Evolutionary conservation across 2,329 filamentous ascomycete species (phyloP).

Genomic region (Pseudocercospora fijiensis): DNA sequence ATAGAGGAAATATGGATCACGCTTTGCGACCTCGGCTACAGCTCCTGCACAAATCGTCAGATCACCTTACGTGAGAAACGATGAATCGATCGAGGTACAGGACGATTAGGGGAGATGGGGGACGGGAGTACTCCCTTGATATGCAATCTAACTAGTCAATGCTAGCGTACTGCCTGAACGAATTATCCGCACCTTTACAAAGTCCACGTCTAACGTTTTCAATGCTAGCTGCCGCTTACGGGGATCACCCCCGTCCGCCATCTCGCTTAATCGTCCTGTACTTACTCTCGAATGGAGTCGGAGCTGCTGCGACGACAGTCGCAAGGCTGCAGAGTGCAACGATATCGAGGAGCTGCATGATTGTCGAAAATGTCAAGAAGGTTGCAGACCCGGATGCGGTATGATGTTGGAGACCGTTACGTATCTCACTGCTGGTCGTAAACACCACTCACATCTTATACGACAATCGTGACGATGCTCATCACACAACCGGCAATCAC

Average conservation of each 20-base stretch:
- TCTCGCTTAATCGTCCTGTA: too few species aligned
- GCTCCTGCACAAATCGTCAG: not conserved
- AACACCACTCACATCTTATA: not conserved
- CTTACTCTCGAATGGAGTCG: not conserved
- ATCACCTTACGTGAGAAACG: not conserved
- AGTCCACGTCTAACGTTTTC: too few species aligned
- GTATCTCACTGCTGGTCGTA: not conserved
- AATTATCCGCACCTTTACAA: too few species aligned
- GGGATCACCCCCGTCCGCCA: too few species aligned
- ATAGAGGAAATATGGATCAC: not conserved
- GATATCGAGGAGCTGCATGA: conserved; percentile 1
- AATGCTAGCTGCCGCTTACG: too few species aligned
- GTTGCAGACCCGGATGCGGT: not conserved
- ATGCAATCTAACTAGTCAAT: too few species aligned
- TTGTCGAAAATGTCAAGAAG: not conserved
- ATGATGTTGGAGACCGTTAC: not conserved
- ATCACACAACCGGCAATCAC: not conserved
- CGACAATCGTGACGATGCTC: not conserved
- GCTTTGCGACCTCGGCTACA: not conserved
- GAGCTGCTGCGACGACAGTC: not conserved
- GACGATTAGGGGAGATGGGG: too few species aligned
- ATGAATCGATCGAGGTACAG: not conserved
- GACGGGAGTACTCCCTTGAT: too few species aligned
- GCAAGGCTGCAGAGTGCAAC: not conserved
- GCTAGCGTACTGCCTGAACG: too few species aligned